Evolutionary conservation across 164 flowering plant species (phyloP), one percentile per base, ranked within the genome.

Genomic region (Cinnamomum chago): DNA sequence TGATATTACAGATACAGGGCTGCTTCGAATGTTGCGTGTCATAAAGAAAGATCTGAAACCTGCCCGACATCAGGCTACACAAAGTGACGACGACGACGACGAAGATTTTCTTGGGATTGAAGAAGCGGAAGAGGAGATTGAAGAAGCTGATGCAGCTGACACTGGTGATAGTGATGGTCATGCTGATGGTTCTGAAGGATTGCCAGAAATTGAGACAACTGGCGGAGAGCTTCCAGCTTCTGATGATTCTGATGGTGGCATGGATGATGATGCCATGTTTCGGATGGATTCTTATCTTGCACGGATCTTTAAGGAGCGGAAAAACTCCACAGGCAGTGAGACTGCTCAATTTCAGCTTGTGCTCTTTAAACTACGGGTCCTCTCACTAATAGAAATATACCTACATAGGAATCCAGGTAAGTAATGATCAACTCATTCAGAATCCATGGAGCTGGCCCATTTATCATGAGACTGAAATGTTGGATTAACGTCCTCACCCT

Each of bases 231-330:
- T 55, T 58, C 47, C 18, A 20, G 71, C 40, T 10, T 72, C 70
- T 52, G 79, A 76, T 87, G 97, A 91, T 52, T 91, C 97, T 62
- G 98, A 93, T 76, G 88, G 84, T 55, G 99, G 92, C 74, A 87
- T 93, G 96, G 98, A 93, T 79, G 99, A 95, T 75, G 99, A 91
- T 72, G 94, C 90, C 25, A 95, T 95, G 99, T 95, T 95, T 78
- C 81, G 93, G 9, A 90, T 95, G 97, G 98, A 95, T 82, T 76
- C 90, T 47, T 86, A 93, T 78, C 86, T 93, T 75, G 90, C 90
- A 28, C 87, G 73, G 70, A 90, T 93, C 65, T 90, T 90, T 77
- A 87, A 82, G 82, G 98, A 90, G 81, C 76, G 81, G 79, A 90
- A 88, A 83, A 95, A 90, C 75, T 91, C 85, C 55, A 84, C 89